Percentiles rank a stretch among this genome's conserved stretches.
Evolutionary conservation across 192 early-diverging fungal genomes (phyloP).

Genomic region (Coemansia sp.): DNA sequence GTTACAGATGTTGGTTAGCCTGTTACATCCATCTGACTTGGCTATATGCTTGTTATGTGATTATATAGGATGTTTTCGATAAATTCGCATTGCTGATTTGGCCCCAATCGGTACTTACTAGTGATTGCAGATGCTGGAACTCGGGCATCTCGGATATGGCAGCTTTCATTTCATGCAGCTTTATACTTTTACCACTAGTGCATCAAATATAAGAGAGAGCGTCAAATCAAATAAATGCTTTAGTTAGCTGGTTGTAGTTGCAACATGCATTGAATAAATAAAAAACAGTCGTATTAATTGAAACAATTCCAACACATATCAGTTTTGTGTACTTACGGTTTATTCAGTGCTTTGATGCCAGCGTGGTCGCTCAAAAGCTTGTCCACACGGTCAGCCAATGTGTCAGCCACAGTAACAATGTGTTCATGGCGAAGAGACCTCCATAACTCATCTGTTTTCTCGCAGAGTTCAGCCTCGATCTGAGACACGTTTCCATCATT

Average conservation of each 20-base stretch:
- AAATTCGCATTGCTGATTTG: no score
- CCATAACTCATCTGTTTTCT: conserved; percentile 50
- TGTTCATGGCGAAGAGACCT: conserved; percentile 45
- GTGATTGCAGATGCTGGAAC: conserved; percentile 42
- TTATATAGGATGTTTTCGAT: no score
- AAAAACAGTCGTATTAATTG: no score
- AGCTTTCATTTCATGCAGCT: conserved; percentile 34
- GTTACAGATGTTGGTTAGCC: neutral
- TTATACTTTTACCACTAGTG: conserved; percentile 27
- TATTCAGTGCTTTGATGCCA: conserved; percentile 17
- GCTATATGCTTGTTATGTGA: no score
- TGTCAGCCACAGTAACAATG: conserved; percentile 35
- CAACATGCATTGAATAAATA: no score
- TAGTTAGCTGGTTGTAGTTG: neutral
- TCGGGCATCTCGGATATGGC: conserved; percentile 47
- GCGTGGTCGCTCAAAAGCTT: conserved; percentile 25
- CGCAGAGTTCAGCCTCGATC: conserved; percentile 31
- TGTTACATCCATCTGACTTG: neutral
- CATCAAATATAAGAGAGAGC: neutral
- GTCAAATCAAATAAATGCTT: neutral
- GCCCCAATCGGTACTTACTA: conserved; percentile 19
- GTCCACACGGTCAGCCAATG: conserved; percentile 27
- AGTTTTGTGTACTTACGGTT: conserved; percentile 31
- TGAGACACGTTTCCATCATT: conserved; percentile 10
- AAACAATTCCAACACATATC: no score